Base-by-base conservation (phyloP, 768 basidiomycete genomes). In the Panaeolus cyanescens region DNA sequence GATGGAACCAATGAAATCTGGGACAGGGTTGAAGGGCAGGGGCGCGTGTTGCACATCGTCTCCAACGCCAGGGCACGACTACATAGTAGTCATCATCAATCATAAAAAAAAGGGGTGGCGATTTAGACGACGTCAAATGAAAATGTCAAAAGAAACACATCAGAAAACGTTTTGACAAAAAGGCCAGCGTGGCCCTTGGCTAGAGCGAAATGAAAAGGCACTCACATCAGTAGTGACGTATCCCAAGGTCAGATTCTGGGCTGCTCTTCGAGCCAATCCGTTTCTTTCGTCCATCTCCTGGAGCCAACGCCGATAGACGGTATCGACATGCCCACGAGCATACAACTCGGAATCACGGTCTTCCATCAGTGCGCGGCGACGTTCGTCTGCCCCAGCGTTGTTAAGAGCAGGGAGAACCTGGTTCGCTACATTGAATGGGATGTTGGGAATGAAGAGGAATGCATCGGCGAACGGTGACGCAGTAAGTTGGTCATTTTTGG, bases 401-500 rank as follows among this genome's bases (percentile, higher is more conserved):
- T 90, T 89, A 59, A 91, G 71, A 10, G 75, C 66, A 0, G 83
- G 77, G 2, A 91, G 73, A 0, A 90, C 82, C 62, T 80, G 70
- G 13, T 75, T 80, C 4, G 88, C 91, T 32, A 83, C 70, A 25
- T 74, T 69, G 15, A 83, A 71, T 0, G 81, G 71, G 33, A 93
- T 77, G 42, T 82, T 74, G 5, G 87, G 74, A 59, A 93, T 80
- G 72, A 80, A 92, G 20, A 83, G 62, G 78, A 92, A 91, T 8
- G 76, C 61, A 67, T 93, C 85, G 0, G 75, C 71, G 69, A 90
- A 95, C 0, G 93, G 91, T 5, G 84, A 86, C 1, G 84, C 83
- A 0, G 90, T 90, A 45, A 93, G 80, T 65, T 92, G 88, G 71
- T 95, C 92, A 70, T 93, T 91, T 71, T 86, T 86, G 31, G 88